A percentile compares a stretch with the other conserved stretches of the same genome.
Evolutionary conservation across 2,329 filamentous ascomycete genomes (phyloP).

Genomic region (Hypoxylon sp.): DNA sequence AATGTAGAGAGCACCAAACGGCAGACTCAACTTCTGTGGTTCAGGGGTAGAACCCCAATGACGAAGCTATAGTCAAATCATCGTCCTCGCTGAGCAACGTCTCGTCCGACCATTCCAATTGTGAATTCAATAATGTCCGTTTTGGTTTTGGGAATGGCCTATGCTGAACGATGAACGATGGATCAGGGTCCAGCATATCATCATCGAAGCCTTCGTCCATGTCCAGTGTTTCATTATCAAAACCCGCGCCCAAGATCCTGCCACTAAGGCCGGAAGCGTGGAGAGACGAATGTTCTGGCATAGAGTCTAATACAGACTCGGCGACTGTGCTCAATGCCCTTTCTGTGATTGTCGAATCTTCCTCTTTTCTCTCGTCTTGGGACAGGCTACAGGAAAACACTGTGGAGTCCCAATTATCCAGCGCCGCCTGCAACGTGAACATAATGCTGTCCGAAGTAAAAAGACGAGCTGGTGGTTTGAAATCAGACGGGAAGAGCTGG

Average conservation of each 20-base stretch:
- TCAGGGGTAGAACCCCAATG: conserved; percentile 39
- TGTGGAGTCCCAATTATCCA: conserved; percentile 35
- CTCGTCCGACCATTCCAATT: conserved; percentile 13
- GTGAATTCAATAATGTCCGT: background rate
- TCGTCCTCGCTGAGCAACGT: conserved; percentile 33
- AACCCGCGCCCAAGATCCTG: background rate
- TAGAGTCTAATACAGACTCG: background rate
- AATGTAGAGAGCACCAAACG: background rate
- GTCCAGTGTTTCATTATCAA: background rate
- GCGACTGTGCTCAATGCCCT: background rate
- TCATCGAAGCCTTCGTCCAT: conserved; percentile 1
- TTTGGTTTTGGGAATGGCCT: background rate
- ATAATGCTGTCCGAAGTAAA: conserved; percentile 33
- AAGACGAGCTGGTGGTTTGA: conserved; percentile 11
- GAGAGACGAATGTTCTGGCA: too few relatives aligned
- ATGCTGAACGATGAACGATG: background rate
- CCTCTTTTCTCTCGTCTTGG: conserved; percentile 1
- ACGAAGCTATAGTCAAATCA: conserved; percentile 40
- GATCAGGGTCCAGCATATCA: conserved; percentile 5
- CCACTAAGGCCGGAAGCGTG: background rate
- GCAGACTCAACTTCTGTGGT: background rate
- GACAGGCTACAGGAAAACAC: conserved; percentile 1
- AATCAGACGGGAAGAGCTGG: conserved; percentile 40
- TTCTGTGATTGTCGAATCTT: background rate
- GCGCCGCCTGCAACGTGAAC: conserved; percentile 40